phyloP scores from a whole-genome alignment of 176 grass and related monocot genomes.

The Aegilops bicornis region DNA sequence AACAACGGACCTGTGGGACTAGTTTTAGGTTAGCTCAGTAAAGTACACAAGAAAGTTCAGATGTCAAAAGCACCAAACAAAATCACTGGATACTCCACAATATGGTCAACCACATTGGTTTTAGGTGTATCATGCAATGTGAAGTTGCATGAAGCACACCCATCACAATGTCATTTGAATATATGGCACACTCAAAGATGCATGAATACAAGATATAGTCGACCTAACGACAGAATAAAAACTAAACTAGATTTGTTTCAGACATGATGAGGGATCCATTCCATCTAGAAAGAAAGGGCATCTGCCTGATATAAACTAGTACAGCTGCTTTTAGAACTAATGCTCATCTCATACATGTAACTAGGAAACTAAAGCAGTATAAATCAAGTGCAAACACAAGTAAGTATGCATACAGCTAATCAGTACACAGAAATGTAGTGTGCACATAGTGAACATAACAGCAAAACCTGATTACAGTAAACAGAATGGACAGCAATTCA shows the following conservation, averaged over 20 bases:
- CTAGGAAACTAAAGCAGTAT: neutral
- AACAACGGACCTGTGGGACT: neutral
- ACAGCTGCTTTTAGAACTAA: neutral
- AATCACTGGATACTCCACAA: neutral
- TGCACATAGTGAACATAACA: too few relatives aligned
- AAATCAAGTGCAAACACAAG: too few relatives aligned
- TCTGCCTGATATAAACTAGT: neutral
- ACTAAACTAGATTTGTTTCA: neutral
- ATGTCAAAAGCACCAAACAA: neutral
- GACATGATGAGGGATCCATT: neutral
- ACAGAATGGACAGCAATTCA: neutral
- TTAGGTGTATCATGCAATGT: neutral
- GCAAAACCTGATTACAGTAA: neutral
- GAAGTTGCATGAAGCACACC: neutral
- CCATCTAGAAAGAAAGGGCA: neutral
- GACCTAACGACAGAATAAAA: neutral
- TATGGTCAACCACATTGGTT: too few relatives aligned
- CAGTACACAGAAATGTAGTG: too few relatives aligned
- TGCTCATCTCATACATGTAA: neutral
- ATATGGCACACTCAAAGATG: neutral
- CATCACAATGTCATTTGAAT: neutral
- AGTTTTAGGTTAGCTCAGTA: neutral
- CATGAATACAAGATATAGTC: neutral
- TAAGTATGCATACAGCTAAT: too few relatives aligned
- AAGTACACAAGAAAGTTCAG: neutral